These are phyloP conservation scores for Prunus mira DNA, from an alignment of 306 rosid genomes.

Conservation along the genomic window DNA sequence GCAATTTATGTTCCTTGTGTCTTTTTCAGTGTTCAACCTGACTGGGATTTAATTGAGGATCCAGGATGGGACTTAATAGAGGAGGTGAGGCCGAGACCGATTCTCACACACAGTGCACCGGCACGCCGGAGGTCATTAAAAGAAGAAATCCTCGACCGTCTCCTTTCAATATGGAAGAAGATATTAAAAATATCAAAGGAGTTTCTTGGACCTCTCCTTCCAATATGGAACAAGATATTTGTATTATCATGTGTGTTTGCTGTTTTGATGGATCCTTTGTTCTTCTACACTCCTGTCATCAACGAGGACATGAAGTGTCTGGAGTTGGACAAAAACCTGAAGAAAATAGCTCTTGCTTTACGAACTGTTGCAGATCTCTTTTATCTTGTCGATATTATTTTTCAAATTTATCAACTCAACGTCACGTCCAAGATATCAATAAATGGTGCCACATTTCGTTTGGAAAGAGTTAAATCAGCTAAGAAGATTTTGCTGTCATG, in stretches of 20 bases:
- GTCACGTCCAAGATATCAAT: no score
- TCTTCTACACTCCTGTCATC: constrained; percentile 30
- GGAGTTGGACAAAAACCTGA: constrained; percentile 25
- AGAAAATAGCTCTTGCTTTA: constrained; percentile 17
- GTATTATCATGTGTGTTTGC: constrained; percentile 27
- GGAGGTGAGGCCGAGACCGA: no score
- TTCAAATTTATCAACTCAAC: neutral
- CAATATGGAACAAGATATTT: constrained; percentile 25
- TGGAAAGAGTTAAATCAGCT: constrained; percentile 8
- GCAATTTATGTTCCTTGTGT: no score
- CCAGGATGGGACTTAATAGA: no score
- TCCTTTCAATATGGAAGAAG: no score
- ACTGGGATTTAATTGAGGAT: no score
- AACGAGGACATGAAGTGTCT: constrained; percentile 19
- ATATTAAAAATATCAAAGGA: no score
- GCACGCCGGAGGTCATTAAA: no score
- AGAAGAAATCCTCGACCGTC: no score
- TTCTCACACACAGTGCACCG: no score
- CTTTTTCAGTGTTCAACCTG: no score
- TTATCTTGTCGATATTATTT: constrained; percentile 23
- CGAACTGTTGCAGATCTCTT: constrained; percentile 26
- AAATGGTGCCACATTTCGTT: neutral
- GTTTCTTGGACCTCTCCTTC: no score
- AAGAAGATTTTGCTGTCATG: neutral
- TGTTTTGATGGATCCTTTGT: constrained; percentile 30